Percentiles rank a stretch among this genome's conserved stretches.
Evolutionary conservation across 768 basidiomycete species (phyloP).

Genomic region (Pleurotus cornucopiae): DNA sequence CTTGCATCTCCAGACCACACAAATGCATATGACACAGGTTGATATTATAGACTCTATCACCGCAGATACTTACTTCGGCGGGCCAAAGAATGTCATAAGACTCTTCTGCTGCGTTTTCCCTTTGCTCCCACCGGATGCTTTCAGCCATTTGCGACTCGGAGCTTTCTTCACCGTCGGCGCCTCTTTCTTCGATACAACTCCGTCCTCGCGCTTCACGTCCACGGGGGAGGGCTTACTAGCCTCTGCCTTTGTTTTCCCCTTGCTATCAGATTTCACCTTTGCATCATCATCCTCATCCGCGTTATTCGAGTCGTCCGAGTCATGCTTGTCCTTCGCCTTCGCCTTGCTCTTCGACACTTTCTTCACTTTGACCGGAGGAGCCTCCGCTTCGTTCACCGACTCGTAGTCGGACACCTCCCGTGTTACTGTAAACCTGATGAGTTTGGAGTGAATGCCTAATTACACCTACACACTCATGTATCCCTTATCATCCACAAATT

Average conservation of each 20-base stretch:
- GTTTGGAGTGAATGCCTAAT: not conserved
- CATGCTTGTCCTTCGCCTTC: not conserved
- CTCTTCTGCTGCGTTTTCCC: not conserved
- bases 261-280: not conserved
- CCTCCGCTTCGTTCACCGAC: conserved; percentile 62
- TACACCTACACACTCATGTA: conserved; percentile 54
- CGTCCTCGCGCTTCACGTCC: too few species aligned
- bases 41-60: too few species aligned
- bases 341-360: conserved; percentile 19
- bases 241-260: too few species aligned
- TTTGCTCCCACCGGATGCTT: not conserved
- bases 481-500: conserved; percentile 57
- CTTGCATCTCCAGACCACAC: too few species aligned
- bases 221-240: too few species aligned
- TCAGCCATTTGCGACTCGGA: not conserved
- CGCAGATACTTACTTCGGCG: too few species aligned
- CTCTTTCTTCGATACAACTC: not conserved
- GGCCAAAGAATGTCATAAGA: conserved; percentile 2
- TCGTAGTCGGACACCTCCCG: conserved; percentile 56
- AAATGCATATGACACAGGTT: too few species aligned
- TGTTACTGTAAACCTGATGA: too few species aligned
- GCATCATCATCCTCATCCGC: not conserved
- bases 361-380: conserved; percentile 19
- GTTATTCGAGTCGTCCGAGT: not conserved
- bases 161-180: not conserved